These are phyloP conservation scores for Diphasiastrum complanatum DNA, from an alignment of 83 land plant genomes.

Conservation along the genomic window DNA sequence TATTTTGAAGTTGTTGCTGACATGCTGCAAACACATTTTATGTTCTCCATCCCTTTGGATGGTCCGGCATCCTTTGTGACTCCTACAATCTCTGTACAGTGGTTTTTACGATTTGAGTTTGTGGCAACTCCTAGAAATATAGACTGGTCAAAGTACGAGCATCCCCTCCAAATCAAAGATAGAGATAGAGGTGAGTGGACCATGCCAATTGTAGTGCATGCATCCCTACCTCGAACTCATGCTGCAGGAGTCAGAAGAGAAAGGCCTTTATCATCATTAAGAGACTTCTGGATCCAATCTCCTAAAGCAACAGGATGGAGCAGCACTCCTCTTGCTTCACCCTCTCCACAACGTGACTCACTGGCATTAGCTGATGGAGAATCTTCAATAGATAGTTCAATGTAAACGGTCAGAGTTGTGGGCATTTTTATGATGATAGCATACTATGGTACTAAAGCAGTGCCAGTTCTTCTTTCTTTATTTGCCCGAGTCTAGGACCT, in stretches of 20 bases:
- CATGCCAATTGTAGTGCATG: slow-evolving; percentile 76
- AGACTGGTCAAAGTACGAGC: slow-evolving; percentile 67
- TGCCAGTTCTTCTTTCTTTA: no score
- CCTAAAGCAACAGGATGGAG: no score
- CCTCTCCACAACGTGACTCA: no score
- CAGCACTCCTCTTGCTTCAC: no score
- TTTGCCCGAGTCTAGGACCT: no score
- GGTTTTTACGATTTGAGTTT: slow-evolving; percentile 93
- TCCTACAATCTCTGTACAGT: slow-evolving; percentile 66
- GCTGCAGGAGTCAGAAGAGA: slow-evolving; percentile 40
- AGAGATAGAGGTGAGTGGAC: slow-evolving; percentile 85
- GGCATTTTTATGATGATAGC: no score
- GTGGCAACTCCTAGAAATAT: slow-evolving; percentile 62
- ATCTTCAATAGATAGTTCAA: no score
- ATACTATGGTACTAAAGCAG: no score
- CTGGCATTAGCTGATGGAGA: no score
- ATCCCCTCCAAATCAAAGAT: slow-evolving; percentile 74
- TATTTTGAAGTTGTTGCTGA: slow-evolving; percentile 87
- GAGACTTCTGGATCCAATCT: no score
- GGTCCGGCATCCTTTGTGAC: slow-evolving; percentile 91
- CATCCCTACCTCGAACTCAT: slow-evolving; percentile 47
- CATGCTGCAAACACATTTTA: slow-evolving; percentile 74
- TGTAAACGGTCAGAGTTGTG: no score
- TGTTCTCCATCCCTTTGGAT: slow-evolving; percentile 90
- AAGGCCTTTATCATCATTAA: no score